Evolutionary conservation across 1,284 basidiomycete species (phyloP).

Genomic region (Schizophyllum commune): DNA sequence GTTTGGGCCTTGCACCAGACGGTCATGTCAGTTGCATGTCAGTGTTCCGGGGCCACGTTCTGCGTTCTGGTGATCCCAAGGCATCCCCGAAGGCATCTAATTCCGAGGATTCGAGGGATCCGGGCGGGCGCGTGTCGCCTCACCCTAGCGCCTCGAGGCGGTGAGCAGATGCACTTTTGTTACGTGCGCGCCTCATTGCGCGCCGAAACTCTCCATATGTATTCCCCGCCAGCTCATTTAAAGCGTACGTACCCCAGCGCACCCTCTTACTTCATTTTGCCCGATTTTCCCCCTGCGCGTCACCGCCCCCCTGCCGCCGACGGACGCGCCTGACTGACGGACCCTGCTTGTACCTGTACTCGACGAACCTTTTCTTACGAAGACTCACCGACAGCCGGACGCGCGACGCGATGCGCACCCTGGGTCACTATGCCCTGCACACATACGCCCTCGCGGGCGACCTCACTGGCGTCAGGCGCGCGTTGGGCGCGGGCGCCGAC

Average conservation of each 20-base stretch:
- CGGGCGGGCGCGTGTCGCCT: background rate
- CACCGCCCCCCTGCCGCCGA: background rate
- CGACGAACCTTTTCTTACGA: background rate
- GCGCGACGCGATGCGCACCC: background rate
- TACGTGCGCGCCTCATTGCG: background rate
- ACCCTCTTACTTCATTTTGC: background rate
- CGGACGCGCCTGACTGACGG: no score
- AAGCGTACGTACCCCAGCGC: background rate
- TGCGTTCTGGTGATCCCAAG: background rate
- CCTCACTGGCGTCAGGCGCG: slow-evolving; percentile 39
- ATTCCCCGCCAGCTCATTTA: background rate
- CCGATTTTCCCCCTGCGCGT: background rate
- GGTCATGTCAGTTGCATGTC: no score
- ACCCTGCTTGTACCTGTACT: background rate
- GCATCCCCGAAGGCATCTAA: background rate
- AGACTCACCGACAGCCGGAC: background rate
- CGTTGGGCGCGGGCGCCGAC: slow-evolving; percentile 54
- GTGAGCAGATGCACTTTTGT: background rate
- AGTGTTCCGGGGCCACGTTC: background rate
- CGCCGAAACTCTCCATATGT: background rate
- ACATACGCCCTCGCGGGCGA: slow-evolving; percentile 51
- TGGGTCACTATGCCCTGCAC: slow-evolving; percentile 38
- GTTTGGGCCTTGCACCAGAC: no score
- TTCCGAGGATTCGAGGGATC: background rate
- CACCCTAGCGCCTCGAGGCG: background rate